These are phyloP conservation scores for Erodium maritimum DNA, from an alignment of 345 rosid species.

Conservation along the genomic window DNA sequence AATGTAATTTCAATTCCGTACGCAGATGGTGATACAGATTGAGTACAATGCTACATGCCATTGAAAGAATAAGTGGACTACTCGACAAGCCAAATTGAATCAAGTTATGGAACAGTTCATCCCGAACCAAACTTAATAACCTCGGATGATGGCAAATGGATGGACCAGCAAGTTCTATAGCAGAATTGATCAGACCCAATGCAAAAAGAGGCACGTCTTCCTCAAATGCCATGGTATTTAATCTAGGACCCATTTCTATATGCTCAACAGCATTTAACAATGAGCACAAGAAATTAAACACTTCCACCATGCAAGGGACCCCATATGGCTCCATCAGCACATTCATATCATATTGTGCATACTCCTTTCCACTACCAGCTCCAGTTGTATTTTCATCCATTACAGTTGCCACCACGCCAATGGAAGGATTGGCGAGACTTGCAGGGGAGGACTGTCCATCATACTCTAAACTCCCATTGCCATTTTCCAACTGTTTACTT, in stretches of 20 bases:
- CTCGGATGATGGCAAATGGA: conserved; percentile 72
- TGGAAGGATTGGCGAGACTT: conserved; percentile 45
- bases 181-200: conserved; percentile 87
- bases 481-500: conserved; percentile 63
- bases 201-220: conserved; percentile 98
- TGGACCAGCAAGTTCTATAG: conserved; percentile 80
- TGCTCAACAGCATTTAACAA: conserved; percentile 68
- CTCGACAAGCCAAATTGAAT: conserved; percentile 92
- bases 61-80: conserved; percentile 95
- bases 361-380: conserved; percentile 49
- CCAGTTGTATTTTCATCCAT: conserved; percentile 53
- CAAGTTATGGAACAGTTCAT: conserved; percentile 83
- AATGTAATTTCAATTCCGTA: conserved; percentile 81
- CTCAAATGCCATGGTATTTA: conserved; percentile 76
- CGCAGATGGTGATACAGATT: conserved; percentile 84
- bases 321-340: conserved; percentile 90
- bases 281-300: conserved; percentile 85
- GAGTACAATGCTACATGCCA: conserved; percentile 88
- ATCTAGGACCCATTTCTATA: conserved; percentile 57
- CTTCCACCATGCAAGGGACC: conserved; percentile 94
- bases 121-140: conserved; percentile 80
- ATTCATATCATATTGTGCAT: conserved; percentile 59
- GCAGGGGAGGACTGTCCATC: conserved; percentile 49
- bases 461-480: conserved; percentile 50
- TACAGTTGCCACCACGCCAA: conserved; percentile 28